A percentile compares a stretch with the other conserved stretches of the same genome.
phyloP scores from a whole-genome alignment of 2,329 filamentous ascomycete genomes.

The Podosphaera fusca region DNA sequence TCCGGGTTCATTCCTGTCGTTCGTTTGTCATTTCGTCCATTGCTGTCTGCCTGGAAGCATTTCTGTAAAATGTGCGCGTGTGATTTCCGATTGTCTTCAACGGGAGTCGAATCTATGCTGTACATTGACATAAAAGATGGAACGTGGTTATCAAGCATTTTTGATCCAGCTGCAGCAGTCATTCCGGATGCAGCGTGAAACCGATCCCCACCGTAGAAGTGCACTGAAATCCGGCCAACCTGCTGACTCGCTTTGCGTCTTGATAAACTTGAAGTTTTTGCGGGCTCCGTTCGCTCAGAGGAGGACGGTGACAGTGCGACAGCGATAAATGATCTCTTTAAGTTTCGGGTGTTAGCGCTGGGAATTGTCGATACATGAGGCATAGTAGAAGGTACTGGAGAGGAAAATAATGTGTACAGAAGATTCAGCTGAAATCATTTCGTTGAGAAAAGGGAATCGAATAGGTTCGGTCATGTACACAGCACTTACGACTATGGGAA shows the following conservation, averaged over 20 bases:
- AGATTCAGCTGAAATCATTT: neutral
- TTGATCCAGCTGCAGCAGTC: conserved; percentile 37
- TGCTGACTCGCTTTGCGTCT: neutral
- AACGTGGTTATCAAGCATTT: conserved; percentile 39
- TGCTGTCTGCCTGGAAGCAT: no score
- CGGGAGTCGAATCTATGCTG: conserved; percentile 28
- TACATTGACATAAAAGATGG: conserved; percentile 58
- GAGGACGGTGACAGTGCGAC: conserved; percentile 7
- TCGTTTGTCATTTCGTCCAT: no score
- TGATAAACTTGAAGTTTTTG: conserved; percentile 3
- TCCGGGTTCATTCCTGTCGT: conserved; percentile 25
- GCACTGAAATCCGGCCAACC: neutral
- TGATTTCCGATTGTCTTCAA: conserved; percentile 4
- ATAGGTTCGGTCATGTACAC: neutral
- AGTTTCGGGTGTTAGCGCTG: conserved; percentile 13
- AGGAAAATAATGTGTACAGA: neutral
- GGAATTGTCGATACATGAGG: conserved; percentile 7
- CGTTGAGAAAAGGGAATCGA: neutral
- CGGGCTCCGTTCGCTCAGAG: conserved; percentile 6
- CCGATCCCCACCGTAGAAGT: neutral
- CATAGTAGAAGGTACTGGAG: conserved; percentile 5
- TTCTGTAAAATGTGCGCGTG: no score
- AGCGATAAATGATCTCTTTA: conserved; percentile 13
- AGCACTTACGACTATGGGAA: neutral
- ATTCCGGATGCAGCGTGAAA: conserved; percentile 20